phyloP scores from a whole-genome alignment of 2,329 filamentous ascomycete species.

The Hypoxylon sp. region DNA sequence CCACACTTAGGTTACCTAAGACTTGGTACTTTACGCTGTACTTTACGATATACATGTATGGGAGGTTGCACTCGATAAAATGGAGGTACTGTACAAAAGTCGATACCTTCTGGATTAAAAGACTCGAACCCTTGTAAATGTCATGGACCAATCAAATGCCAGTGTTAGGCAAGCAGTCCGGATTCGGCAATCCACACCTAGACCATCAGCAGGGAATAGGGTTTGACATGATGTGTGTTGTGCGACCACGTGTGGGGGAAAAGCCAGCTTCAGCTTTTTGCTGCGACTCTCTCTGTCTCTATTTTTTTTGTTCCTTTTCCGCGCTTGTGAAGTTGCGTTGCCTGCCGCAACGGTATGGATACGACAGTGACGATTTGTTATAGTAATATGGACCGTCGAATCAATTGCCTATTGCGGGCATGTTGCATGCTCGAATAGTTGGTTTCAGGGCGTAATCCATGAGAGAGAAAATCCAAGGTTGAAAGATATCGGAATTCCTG shows the following conservation, averaged over 20 bases:
- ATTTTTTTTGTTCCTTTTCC: slow-evolving; percentile 16
- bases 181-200: slow-evolving; percentile 37
- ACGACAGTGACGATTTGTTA: slow-evolving; percentile 7
- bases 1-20: background rate
- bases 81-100: slow-evolving; percentile 11
- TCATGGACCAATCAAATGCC: slow-evolving; percentile 27
- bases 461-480: background rate
- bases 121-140: slow-evolving; percentile 20
- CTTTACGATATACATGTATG: background rate
- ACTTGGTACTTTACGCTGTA: background rate
- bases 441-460: slow-evolving; percentile 1
- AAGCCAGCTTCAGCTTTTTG: slow-evolving; percentile 12
- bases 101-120: background rate
- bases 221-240: slow-evolving; percentile 10
- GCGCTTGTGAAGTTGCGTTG: slow-evolving; percentile 9
- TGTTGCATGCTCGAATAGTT: slow-evolving; percentile 6
- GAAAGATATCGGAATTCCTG: background rate
- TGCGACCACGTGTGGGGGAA: slow-evolving; percentile 37
- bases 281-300: slow-evolving; percentile 1
- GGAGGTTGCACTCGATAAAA: slow-evolving; percentile 1
- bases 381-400: slow-evolving; percentile 21
- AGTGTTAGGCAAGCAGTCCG: slow-evolving; percentile 24
- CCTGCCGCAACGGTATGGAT: slow-evolving; percentile 16
- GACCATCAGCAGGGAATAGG: slow-evolving; percentile 10
- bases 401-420: slow-evolving; percentile 22